Percentiles rank a stretch among this genome's conserved stretches.
Evolutionary conservation across 2,329 filamentous ascomycete genomes (phyloP).

Genomic region (Catunica adiposa): DNA sequence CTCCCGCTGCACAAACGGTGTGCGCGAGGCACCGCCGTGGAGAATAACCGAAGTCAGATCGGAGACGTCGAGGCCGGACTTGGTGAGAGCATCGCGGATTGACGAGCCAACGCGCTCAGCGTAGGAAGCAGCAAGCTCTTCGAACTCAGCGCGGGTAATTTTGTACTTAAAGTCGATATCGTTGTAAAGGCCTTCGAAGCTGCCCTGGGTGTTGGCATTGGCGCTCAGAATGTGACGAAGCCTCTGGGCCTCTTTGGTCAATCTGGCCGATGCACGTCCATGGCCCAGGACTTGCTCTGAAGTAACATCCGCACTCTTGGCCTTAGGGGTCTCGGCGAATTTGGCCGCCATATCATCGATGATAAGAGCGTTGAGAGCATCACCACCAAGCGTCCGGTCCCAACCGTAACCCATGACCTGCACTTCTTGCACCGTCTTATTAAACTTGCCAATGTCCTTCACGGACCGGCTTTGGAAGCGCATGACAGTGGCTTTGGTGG

Average conservation of each 20-base stretch:
- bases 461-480: slow-evolving; percentile 77
- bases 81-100: slow-evolving; percentile 56
- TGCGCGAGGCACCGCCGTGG: slow-evolving; percentile 77
- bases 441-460: slow-evolving; percentile 83
- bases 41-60: slow-evolving; percentile 85
- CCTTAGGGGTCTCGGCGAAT: slow-evolving; percentile 54
- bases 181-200: slow-evolving; percentile 79
- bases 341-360: slow-evolving; percentile 74
- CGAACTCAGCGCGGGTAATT: slow-evolving; percentile 63
- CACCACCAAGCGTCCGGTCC: slow-evolving; percentile 80
- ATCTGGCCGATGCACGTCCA: slow-evolving; percentile 70
- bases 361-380: slow-evolving; percentile 74
- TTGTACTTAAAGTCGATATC: slow-evolving; percentile 91
- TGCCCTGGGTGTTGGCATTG: slow-evolving; percentile 64
- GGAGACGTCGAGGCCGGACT: slow-evolving; percentile 52
- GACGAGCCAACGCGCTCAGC: slow-evolving; percentile 51
- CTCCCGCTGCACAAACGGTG: slow-evolving; percentile 83
- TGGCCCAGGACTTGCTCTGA: slow-evolving; percentile 51
- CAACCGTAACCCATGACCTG: slow-evolving; percentile 72
- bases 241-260: slow-evolving; percentile 85
- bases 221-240: slow-evolving; percentile 81
- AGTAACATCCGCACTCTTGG: slow-evolving; percentile 47
- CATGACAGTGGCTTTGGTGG: slow-evolving; percentile 75
- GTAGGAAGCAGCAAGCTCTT: slow-evolving; percentile 55
- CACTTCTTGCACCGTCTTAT: slow-evolving; percentile 96